These are phyloP conservation scores for Punica granatum DNA, from an alignment of 345 rosid genomes.

Conservation along the genomic window DNA sequence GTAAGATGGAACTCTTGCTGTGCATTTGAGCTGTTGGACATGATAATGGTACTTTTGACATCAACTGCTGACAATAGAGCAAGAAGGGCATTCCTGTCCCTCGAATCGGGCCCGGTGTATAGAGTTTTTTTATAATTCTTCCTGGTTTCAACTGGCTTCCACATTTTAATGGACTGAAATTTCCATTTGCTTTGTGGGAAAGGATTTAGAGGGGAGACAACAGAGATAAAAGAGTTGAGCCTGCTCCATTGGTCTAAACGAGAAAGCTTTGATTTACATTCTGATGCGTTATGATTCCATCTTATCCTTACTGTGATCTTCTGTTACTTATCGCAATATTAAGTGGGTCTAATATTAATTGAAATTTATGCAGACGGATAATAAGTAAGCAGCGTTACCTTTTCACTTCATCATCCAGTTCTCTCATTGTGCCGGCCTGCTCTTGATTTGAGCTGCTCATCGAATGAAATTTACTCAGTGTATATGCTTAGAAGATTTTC, in stretches of 20 bases:
- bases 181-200: slow-evolving; percentile 1
- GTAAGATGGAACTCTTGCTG: slow-evolving; percentile 26
- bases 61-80: slow-evolving; percentile 23
- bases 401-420: background rate
- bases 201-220: slow-evolving; percentile 97
- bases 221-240: slow-evolving; percentile 90
- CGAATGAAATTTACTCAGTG: too few species aligned
- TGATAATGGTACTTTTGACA: background rate
- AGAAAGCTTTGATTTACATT: slow-evolving; percentile 33
- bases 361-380: too few species aligned
- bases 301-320: too few species aligned
- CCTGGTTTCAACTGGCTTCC: background rate
- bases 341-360: too few species aligned
- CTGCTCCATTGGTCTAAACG: slow-evolving; percentile 69
- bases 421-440: too few species aligned
- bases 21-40: background rate
- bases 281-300: too few species aligned
- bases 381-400: background rate
- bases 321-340: too few species aligned
- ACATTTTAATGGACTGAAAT: background rate
- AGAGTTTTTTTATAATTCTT: background rate
- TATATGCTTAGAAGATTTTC: too few species aligned
- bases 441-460: too few species aligned
- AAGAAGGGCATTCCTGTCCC: slow-evolving; percentile 98
- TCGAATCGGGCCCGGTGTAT: slow-evolving; percentile 83